Evolutionary conservation across 768 basidiomycete species (phyloP).

Genomic region (Tephrocybe sp.): DNA sequence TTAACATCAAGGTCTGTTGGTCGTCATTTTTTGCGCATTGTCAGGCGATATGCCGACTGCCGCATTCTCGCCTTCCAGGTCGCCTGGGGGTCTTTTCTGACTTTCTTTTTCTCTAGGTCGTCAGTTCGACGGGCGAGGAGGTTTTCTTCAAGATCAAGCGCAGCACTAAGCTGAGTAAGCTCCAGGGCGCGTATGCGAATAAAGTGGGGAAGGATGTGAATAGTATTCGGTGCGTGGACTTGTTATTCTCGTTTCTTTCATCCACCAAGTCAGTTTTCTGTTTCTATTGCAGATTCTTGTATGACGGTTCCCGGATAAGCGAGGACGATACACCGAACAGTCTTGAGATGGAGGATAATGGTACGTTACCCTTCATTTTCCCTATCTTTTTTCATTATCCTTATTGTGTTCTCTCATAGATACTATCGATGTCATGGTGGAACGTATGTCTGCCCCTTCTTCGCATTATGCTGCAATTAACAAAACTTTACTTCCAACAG

Average conservation of each 20-base stretch:
- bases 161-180: constrained; percentile 87
- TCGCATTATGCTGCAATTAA: neutral
- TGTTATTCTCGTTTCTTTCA: neutral
- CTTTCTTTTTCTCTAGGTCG: constrained; percentile 46
- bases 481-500: neutral
- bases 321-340: constrained; percentile 86
- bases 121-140: constrained; percentile 75
- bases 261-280: neutral
- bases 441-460: constrained; percentile 59
- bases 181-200: constrained; percentile 88
- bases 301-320: constrained; percentile 82
- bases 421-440: constrained; percentile 95
- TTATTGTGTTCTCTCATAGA: constrained; percentile 40
- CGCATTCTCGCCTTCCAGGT: too few species aligned
- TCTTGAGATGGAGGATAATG: constrained; percentile 88
- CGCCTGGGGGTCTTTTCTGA: neutral
- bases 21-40: neutral
- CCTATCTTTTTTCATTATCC: constrained; percentile 3
- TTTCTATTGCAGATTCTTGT: constrained; percentile 66
- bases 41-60: too few species aligned
- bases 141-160: constrained; percentile 98
- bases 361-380: constrained; percentile 36
- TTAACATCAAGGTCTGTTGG: constrained; percentile 16
- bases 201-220: constrained; percentile 89
- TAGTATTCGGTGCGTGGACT: constrained; percentile 74